These are phyloP conservation scores for Suillus brevipes DNA, from an alignment of 768 basidiomycete species.

Conservation along the genomic window DNA sequence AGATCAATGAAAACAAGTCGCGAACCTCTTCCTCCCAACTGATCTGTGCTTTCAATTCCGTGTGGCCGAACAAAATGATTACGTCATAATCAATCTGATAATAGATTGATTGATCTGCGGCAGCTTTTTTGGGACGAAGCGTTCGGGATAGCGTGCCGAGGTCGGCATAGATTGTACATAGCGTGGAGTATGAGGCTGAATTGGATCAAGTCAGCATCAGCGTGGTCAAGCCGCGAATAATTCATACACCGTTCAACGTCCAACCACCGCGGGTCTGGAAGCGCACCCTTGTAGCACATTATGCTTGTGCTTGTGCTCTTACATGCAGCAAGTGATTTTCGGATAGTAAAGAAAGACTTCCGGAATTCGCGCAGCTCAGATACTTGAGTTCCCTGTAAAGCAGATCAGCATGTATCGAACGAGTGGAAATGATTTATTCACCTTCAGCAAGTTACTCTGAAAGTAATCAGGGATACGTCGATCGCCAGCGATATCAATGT, in stretches of 20 bases:
- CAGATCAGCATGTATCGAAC: conserved; percentile 10
- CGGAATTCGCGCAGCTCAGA: conserved; percentile 15
- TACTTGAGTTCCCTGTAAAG: conserved; percentile 22
- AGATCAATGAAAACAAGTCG: not conserved
- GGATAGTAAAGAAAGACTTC: not conserved
- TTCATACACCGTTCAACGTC: conserved; percentile 10
- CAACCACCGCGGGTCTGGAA: conserved; percentile 7
- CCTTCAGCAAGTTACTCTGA: conserved; percentile 40
- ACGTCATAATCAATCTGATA: conserved; percentile 31
- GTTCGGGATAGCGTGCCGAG: conserved; percentile 2
- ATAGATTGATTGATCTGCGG: conserved; percentile 11
- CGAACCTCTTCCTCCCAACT: conserved; percentile 39
- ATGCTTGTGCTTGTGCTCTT: not conserved
- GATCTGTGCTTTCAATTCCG: conserved; percentile 43
- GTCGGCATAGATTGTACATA: conserved; percentile 10
- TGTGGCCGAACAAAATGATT: conserved; percentile 37
- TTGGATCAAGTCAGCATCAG: not conserved
- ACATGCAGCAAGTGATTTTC: not conserved
- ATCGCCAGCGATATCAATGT: conserved; percentile 26
- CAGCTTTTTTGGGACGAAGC: conserved; percentile 1
- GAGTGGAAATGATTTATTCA: conserved; percentile 2
- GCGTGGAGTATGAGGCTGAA: conserved; percentile 10
- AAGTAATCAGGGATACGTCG: conserved; percentile 35
- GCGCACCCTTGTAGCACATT: conserved; percentile 11
- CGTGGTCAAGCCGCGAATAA: not conserved